Base-by-base conservation (phyloP, 1,284 basidiomycete genomes). In the Meripilus lineatus region DNA sequence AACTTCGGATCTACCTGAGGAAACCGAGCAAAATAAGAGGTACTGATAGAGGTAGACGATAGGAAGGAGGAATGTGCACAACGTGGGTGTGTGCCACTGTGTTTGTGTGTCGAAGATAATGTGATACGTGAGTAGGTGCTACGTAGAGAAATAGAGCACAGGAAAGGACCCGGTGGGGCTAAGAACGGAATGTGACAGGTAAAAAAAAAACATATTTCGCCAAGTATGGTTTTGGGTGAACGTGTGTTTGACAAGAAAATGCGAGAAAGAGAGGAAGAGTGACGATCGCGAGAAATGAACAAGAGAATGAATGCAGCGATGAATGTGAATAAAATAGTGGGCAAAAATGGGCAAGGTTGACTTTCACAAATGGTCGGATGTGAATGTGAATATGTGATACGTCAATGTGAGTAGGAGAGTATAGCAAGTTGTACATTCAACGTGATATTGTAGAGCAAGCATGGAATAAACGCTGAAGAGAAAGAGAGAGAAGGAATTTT, bases 231-330 rank as follows among this genome's bases (percentile, higher is more conserved):
- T n/a, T n/a, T 5, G 5, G n/a, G 20, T 40, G n/a, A 14, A 32
- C 6, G 18, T 8, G 26, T 30, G 22, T 15, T 17, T n/a, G 21
- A 15, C n/a, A 32, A 5, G 22, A 18, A 15, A 38, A 26, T 23
- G 36, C 36, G 21, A 38, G 36, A 44, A 38, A 14, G 17, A 32
- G 18, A 20, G 40, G 26, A 25, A 42, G 20, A 21, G 7, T 7
- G 20, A 13, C 15, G 6, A 15, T 8, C 8, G 34, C 10, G 34
- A 13, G 15, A 17, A 32, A 32, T 32, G 8, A 14, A 13, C 8
- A 11, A 10, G 28, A 15, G 28, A 30, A 10, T 30, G 28, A 30
- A 30, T 30, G 28, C 28, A 30, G 15, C 28, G 28, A 30, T 10
- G 28, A 15, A 30, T 10, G n/a, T n/a, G n/a, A n/a, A n/a, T n/a